Evolutionary conservation across 2,329 filamentous ascomycete genomes (phyloP).

Genomic region (Fusarium liriodendri): DNA sequence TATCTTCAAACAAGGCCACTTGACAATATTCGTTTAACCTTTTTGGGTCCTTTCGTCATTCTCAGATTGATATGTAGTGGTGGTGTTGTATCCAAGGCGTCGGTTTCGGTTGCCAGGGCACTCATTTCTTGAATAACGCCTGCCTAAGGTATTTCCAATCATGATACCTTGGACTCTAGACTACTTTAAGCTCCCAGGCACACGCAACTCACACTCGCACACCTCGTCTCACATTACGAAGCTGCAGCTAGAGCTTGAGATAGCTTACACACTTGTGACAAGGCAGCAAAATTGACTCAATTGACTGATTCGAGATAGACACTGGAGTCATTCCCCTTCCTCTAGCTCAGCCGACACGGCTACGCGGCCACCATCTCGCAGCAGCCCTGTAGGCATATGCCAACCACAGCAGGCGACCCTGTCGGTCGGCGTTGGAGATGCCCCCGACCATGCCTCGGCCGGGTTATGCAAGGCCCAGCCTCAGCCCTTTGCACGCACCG

Average conservation of each 20-base stretch:
- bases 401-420: background rate
- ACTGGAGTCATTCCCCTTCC: background rate
- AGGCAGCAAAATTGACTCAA: constrained; percentile 16
- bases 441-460: constrained; percentile 14
- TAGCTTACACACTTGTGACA: constrained; percentile 1
- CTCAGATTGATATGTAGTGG: background rate
- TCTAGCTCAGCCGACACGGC: constrained; percentile 15
- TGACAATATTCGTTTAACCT: constrained; percentile 10
- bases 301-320: background rate
- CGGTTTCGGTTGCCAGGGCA: constrained; percentile 5
- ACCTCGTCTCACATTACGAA: background rate
- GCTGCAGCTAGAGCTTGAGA: background rate
- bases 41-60: constrained; percentile 6
- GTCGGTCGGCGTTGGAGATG: constrained; percentile 24
- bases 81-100: constrained; percentile 6
- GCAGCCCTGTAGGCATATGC: background rate
- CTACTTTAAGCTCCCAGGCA: constrained; percentile 26
- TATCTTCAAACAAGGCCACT: background rate
- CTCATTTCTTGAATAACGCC: constrained; percentile 11
- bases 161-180: background rate
- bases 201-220: constrained; percentile 2
- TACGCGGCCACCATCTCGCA: constrained; percentile 21
- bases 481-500: constrained; percentile 27
- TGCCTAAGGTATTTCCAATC: constrained; percentile 12
- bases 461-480: background rate